Percentiles rank a stretch among this genome's conserved stretches.
Conservation (phyloP, 2,329 filamentous ascomycete genomes). For the Curvularia spicifera region DNA sequence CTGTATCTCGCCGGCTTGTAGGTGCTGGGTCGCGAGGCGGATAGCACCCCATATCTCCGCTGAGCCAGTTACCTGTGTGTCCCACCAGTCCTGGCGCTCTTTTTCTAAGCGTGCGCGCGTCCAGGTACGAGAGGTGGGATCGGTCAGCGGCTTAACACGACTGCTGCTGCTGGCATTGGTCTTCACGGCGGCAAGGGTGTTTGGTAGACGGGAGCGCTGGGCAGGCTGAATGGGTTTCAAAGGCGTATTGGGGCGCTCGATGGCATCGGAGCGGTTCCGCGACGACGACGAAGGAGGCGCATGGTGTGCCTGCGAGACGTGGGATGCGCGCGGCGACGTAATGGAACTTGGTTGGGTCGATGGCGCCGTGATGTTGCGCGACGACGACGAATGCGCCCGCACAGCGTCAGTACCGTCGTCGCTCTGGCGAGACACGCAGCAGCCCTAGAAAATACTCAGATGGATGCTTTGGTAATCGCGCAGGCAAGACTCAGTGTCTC, state of each 20-base stretch:
- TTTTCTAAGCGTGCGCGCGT: slow-evolving; percentile 70
- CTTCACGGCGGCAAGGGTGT: slow-evolving; percentile 31
- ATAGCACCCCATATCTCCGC: slow-evolving; percentile 82
- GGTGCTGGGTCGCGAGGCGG: slow-evolving; percentile 68
- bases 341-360: slow-evolving; percentile 30
- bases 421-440: slow-evolving; percentile 28
- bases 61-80: slow-evolving; percentile 81
- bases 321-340: slow-evolving; percentile 31
- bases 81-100: slow-evolving; percentile 85
- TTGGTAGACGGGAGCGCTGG: slow-evolving; percentile 40
- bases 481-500: not conserved
- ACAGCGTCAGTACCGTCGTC: slow-evolving; percentile 12
- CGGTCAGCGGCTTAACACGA: slow-evolving; percentile 31
- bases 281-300: slow-evolving; percentile 3
- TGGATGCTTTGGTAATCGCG: not conserved
- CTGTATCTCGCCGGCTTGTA: slow-evolving; percentile 61
- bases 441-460: slow-evolving; percentile 28
- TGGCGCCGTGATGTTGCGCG: slow-evolving; percentile 38
- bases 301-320: slow-evolving; percentile 23
- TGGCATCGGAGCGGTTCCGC: slow-evolving; percentile 14
- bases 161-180: slow-evolving; percentile 13
- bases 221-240: slow-evolving; percentile 34
- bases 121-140: slow-evolving; percentile 33
- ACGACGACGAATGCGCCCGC: slow-evolving; percentile 31
- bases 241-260: slow-evolving; percentile 35